Conservation (phyloP, 257 asterid species). For the Solanum habrochaites region DNA sequence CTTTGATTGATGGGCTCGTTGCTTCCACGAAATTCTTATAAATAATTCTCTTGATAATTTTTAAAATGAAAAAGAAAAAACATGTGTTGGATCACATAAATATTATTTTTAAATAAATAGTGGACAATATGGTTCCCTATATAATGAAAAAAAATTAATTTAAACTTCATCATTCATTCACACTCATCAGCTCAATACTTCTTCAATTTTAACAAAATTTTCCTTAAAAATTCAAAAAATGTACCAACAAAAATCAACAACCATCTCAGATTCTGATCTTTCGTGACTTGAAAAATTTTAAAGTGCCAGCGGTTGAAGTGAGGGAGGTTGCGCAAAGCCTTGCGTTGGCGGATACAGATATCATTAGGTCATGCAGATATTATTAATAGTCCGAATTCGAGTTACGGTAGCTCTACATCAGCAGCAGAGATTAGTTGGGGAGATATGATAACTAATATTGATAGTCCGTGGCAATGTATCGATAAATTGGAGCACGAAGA, state of each 20-base stretch:
- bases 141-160: neutral
- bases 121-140: neutral
- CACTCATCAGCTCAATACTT: neutral
- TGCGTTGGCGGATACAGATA: too few relatives aligned
- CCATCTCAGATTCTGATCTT: constrained; percentile 1
- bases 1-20: neutral
- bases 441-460: neutral
- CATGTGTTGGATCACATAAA: neutral
- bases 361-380: neutral
- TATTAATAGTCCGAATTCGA: neutral
- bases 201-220: neutral
- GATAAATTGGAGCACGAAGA: neutral
- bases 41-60: neutral
- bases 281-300: constrained; percentile 3
- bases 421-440: neutral
- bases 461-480: neutral
- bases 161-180: neutral
- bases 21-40: neutral
- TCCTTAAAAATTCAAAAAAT: neutral
- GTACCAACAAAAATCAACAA: neutral
- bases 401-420: neutral
- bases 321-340: too few relatives aligned
- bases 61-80: neutral
- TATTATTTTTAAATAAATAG: neutral
- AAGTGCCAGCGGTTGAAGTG: too few relatives aligned